Conservation (phyloP, 176 grass and related monocot species). For the Lolium perenne region DNA sequence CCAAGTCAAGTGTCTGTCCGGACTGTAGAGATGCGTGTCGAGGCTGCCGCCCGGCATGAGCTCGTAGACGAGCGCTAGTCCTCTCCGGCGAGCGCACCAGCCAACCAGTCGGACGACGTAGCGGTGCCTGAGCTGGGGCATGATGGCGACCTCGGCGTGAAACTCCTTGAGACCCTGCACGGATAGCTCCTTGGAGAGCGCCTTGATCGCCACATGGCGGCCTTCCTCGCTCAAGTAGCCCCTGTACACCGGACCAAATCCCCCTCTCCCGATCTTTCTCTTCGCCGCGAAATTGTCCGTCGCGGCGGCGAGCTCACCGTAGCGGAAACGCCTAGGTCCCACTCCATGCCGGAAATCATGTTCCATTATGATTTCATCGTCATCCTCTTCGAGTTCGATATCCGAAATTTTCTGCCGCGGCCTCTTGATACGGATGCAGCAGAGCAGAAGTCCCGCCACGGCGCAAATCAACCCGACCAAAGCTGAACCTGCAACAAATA, state of each 20-base stretch:
- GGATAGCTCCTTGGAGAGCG: not conserved
- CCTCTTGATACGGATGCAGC: not conserved
- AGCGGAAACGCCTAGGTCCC: not conserved
- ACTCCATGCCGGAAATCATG: not conserved
- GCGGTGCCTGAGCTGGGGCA: conserved; percentile 53
- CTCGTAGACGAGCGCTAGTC: not conserved
- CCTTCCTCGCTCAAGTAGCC: conserved; percentile 22
- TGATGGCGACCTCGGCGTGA: not conserved
- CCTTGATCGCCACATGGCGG: conserved; percentile 47
- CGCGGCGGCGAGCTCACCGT: not conserved
- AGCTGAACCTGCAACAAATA: too few species aligned
- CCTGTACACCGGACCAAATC: conserved; percentile 22
- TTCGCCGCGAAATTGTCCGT: not conserved
- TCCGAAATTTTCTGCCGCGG: not conserved
- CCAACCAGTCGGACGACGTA: conserved; percentile 42
- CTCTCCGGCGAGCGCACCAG: not conserved
- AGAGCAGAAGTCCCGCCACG: not conserved
- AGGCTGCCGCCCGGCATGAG: conserved; percentile 32
- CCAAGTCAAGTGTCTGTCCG: conserved; percentile 9
- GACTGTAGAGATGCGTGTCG: not conserved
- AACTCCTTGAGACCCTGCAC: conserved; percentile 10
- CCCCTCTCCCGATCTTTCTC: conserved; percentile 31
- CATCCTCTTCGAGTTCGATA: too few species aligned
- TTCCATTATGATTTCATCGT: not conserved
- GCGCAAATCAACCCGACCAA: not conserved